phyloP scores from a whole-genome alignment of 306 rosid species.

The Citrullus colocynthis region DNA sequence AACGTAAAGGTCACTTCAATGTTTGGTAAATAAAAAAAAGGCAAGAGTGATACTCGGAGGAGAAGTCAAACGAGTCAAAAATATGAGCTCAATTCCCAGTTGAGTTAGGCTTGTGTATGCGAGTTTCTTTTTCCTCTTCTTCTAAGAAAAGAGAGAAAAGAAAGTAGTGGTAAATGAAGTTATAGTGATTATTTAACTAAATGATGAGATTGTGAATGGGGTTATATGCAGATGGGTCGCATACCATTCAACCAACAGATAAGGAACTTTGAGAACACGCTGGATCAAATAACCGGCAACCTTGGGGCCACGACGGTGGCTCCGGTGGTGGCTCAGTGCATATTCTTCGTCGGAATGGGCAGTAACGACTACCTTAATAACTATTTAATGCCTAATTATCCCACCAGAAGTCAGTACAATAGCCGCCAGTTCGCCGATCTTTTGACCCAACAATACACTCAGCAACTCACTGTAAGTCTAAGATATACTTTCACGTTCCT shows the following conservation, averaged over 20 bases:
- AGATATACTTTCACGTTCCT: too few relatives aligned
- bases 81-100: too few relatives aligned
- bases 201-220: neutral
- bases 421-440: slow-evolving; percentile 60
- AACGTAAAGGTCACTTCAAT: too few relatives aligned
- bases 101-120: too few relatives aligned
- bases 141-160: too few relatives aligned
- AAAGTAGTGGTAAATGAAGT: too few relatives aligned
- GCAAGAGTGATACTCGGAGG: too few relatives aligned
- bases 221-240: slow-evolving; percentile 41
- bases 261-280: slow-evolving; percentile 60
- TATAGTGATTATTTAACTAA: too few relatives aligned
- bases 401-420: slow-evolving; percentile 51
- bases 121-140: too few relatives aligned
- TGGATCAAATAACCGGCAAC: slow-evolving; percentile 42
- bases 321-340: slow-evolving; percentile 27
- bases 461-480: slow-evolving; percentile 47
- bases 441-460: slow-evolving; percentile 39
- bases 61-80: too few relatives aligned
- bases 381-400: slow-evolving; percentile 84
- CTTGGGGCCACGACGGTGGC: slow-evolving; percentile 46
- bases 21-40: too few relatives aligned
- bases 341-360: slow-evolving; percentile 89
- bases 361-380: slow-evolving; percentile 93
- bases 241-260: slow-evolving; percentile 70